Base-by-base conservation (phyloP, 83 land plant genomes). In the Thuja plicata region DNA sequence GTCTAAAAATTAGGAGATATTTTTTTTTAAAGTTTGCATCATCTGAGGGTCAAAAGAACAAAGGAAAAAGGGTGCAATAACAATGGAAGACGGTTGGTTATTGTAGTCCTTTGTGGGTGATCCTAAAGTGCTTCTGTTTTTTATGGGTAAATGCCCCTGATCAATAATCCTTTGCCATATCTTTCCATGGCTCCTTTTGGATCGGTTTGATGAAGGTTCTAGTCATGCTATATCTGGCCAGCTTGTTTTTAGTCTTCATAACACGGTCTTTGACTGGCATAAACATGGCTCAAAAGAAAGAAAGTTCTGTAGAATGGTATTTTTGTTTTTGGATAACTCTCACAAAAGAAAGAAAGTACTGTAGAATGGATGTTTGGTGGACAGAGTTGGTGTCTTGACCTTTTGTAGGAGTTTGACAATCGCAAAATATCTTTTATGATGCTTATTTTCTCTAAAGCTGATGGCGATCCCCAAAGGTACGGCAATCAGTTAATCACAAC, bases 161-260 rank as follows among this genome's bases (percentile, higher is more conserved):
- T 73, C 77, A 73, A 73, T 73, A 73, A 54, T 73, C 32, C 77
- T 73, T 73, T 73, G 12, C 77, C 77, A 32, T n/a, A 73, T 73
- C 35, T 73, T 76, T 11, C 79, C 15, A 35, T 76, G 79, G 16
- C 79, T 76, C 17, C 79, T 34, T 76, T 32, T 3, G 78, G 78
- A 62, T 62, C 32, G 1, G 30, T 24, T 66, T 27, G 73, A 66
- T 27, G 73, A 24, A 66, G 73, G n/a, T 34, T 37, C 13, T 76
- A 12, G 38, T 34, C 79, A 12, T 35, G 79, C 35, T 76, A 12
- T 10, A 32, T 76, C 12, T 76, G 17, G 2, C 30, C 40, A 76
- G 17, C 37, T 74, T 74, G 78, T 35, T 76, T 76, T 35, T 74
- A 30, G n/a, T 35, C 13, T 10, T 16, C 40, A 9, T 76, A 76